Conservation (phyloP, 176 grass and related monocot species). For the Oryza nivara region DNA sequence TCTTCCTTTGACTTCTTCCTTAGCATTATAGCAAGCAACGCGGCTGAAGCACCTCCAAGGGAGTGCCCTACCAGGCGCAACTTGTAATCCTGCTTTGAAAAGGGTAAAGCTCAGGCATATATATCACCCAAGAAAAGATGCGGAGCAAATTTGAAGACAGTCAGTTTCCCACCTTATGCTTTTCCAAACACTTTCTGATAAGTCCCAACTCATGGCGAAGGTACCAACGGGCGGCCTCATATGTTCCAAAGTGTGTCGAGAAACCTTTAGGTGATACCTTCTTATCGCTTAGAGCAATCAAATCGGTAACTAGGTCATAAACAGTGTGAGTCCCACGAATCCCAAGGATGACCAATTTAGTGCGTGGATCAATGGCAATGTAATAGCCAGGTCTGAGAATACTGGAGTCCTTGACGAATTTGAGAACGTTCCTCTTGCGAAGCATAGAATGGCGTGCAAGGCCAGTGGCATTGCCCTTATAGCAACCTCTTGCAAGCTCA, state of each 20-base stretch:
- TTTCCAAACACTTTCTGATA: constrained; percentile 77
- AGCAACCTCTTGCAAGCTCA: constrained; percentile 86
- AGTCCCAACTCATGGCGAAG: constrained; percentile 72
- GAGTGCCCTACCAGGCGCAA: constrained; percentile 88
- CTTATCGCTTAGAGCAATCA: constrained; percentile 67
- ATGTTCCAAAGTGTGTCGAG: constrained; percentile 87
- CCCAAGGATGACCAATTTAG: constrained; percentile 83
- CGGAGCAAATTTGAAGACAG: constrained; percentile 10
- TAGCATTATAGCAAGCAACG: constrained; percentile 85
- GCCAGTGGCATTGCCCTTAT: constrained; percentile 65
- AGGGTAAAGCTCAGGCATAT: constrained; percentile 26
- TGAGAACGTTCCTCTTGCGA: constrained; percentile 81
- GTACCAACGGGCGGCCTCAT: constrained; percentile 91
- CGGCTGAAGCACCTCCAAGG: constrained; percentile 86
- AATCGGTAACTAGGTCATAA: constrained; percentile 90
- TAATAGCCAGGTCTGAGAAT: constrained; percentile 90
- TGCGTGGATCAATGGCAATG: constrained; percentile 65
- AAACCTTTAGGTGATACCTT: constrained; percentile 86
- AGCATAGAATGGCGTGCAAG: constrained; percentile 89
- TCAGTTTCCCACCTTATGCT: constrained; percentile 61
- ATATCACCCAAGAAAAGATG: background rate
- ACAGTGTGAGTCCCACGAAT: constrained; percentile 95
- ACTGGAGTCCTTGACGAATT: constrained; percentile 88
- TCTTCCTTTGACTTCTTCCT: constrained; percentile 83
- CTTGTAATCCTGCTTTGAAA: constrained; percentile 66